Evolutionary conservation across 177 flowering plant genomes (phyloP).

Genomic region (Tripterygium wilfordii): DNA sequence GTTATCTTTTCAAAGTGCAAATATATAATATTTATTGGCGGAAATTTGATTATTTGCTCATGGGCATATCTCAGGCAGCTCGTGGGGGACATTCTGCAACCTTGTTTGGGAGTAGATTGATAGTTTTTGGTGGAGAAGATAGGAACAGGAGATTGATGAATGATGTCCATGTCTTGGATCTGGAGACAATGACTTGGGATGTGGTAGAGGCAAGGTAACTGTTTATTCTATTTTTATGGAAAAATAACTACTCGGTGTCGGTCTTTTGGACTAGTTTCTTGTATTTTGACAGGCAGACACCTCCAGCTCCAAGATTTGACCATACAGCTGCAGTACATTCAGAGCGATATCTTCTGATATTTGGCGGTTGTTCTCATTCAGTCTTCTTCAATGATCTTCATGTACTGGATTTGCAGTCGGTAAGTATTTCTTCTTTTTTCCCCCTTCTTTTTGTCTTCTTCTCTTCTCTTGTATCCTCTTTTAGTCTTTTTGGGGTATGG

Average conservation of each 20-base stretch:
- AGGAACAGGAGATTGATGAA: conserved; percentile 50
- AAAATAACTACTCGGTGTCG: conserved; percentile 1
- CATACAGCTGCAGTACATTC: conserved; percentile 79
- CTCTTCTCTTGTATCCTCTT: background rate
- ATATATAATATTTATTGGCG: background rate
- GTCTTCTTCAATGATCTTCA: conserved; percentile 82
- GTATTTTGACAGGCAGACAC: conserved; percentile 55
- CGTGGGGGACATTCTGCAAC: conserved; percentile 88
- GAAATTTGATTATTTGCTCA: conserved; percentile 1
- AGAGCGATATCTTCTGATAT: conserved; percentile 73
- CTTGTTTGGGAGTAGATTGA: conserved; percentile 61
- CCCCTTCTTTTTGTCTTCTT: too few relatives aligned
- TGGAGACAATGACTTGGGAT: conserved; percentile 80
- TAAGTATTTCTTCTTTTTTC: conserved; percentile 28
- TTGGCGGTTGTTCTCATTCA: conserved; percentile 96
- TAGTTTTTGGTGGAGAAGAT: conserved; percentile 95
- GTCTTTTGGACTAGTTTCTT: conserved; percentile 23
- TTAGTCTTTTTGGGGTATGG: background rate
- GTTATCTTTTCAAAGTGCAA: background rate
- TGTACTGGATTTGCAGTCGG: conserved; percentile 75
- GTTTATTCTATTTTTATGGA: background rate
- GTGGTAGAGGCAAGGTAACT: conserved; percentile 50
- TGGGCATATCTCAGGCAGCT: conserved; percentile 51
- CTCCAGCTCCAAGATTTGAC: conserved; percentile 94
- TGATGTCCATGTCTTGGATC: conserved; percentile 76